Evolutionary conservation across 2,329 filamentous ascomycete species (phyloP), one percentile per base, ranked within the genome.

Genomic region (Stagonosporopsis chrysanthemi): DNA sequence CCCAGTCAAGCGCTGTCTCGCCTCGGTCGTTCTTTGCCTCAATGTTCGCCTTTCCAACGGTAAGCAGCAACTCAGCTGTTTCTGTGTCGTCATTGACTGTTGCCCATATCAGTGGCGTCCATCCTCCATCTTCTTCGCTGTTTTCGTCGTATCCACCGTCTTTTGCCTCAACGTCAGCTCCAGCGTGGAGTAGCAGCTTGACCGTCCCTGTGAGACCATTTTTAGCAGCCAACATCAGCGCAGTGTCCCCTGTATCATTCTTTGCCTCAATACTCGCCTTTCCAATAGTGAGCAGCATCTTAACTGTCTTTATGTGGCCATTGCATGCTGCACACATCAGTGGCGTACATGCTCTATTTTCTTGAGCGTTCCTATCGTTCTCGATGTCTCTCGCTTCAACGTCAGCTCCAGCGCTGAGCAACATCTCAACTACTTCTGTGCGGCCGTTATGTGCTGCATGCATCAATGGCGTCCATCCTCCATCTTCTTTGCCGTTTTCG

Each of bases 221-320:
- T n/a, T n/a, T n/a, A n/a, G n/a, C n/a, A n/a, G n/a, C n/a, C n/a
- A n/a, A n/a, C n/a, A n/a, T n/a, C n/a, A n/a, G n/a, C n/a, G n/a
- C n/a, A n/a, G n/a, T n/a, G n/a, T n/a, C n/a, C n/a, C n/a, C n/a
- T n/a, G n/a, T n/a, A n/a, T n/a, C n/a, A n/a, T n/a, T n/a, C n/a
- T 39, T 54, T 33, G 26, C 28, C 3, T 64, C 15, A 26, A 60
- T 40, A 12, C 61, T 28, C 24, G 33, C 54, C n/a, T n/a, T n/a
- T 8, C 56, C 50, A 40, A 17, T 31, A n/a, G n/a, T n/a, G n/a
- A n/a, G n/a, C n/a, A n/a, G n/a, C n/a, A n/a, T n/a, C n/a, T n/a
- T n/a, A n/a, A n/a, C n/a, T n/a, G n/a, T n/a, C n/a, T n/a, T n/a
- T n/a, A n/a, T n/a, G n/a, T n/a, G n/a, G n/a, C n/a, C n/a, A n/a